Conservation (phyloP, 805 yeast species). For the Wickerhamomyces queroliae region DNA sequence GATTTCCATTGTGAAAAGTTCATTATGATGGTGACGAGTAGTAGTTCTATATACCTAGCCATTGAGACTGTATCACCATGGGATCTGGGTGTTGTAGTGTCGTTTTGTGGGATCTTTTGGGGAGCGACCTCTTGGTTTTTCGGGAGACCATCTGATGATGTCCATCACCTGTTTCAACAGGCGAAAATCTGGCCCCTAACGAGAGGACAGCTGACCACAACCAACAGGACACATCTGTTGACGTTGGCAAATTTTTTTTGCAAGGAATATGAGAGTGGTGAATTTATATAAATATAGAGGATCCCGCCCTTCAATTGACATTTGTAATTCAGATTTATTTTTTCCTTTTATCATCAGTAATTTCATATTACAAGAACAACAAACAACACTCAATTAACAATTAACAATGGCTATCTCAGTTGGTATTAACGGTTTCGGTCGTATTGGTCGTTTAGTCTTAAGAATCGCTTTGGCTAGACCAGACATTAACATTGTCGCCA, state of each 20-base stretch:
- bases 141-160: too few relatives aligned
- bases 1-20: too few relatives aligned
- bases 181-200: neutral
- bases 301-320: neutral
- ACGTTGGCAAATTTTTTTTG: too few relatives aligned
- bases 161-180: neutral
- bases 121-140: too few relatives aligned
- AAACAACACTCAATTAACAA: neutral
- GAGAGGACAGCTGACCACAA: neutral
- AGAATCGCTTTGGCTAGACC: slow-evolving; percentile 54
- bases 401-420: slow-evolving; percentile 42
- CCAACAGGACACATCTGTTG: too few relatives aligned
- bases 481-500: slow-evolving; percentile 52
- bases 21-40: too few relatives aligned
- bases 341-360: neutral
- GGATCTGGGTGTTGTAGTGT: too few relatives aligned
- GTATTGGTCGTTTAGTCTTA: slow-evolving; percentile 65
- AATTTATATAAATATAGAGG: neutral
- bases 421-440: slow-evolving; percentile 72
- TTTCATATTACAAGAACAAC: neutral
- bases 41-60: too few relatives aligned
- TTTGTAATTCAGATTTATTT: neutral
- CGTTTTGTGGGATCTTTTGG: too few relatives aligned
- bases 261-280: too few relatives aligned
- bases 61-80: too few relatives aligned